These are phyloP conservation scores for Leptographium lundbergii DNA, from an alignment of 2,329 filamentous ascomycete genomes.

Conservation along the genomic window DNA sequence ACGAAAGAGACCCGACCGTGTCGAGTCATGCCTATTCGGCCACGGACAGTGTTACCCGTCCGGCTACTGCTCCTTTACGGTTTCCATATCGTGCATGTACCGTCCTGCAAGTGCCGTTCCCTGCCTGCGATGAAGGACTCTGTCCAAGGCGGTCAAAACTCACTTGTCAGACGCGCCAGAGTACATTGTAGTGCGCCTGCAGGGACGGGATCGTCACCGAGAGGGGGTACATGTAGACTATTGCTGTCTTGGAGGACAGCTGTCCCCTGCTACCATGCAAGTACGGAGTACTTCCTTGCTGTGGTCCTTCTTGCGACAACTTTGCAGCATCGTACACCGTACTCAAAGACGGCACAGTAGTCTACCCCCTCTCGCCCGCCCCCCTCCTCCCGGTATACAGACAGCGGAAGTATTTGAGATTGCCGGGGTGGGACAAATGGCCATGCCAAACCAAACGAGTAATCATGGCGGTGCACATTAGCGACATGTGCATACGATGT, in stretches of 20 bases:
- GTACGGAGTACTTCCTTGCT: too few relatives aligned
- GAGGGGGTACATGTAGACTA: neutral
- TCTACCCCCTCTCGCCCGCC: too few relatives aligned
- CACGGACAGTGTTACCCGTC: neutral
- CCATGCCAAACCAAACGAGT: neutral
- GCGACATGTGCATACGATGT: neutral
- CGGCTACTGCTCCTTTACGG: neutral
- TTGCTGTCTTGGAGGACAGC: neutral
- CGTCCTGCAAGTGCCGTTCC: neutral
- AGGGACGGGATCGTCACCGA: neutral
- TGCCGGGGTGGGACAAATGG: neutral
- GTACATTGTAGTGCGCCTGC: neutral
- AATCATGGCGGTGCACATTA: neutral
- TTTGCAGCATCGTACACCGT: too few relatives aligned
- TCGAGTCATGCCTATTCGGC: neutral
- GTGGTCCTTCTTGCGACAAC: too few relatives aligned
- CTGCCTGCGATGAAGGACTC: neutral
- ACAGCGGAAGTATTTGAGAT: neutral
- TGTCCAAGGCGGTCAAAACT: neutral
- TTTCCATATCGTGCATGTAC: neutral
- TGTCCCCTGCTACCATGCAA: too few relatives aligned
- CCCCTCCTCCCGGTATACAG: neutral
- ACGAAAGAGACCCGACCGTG: neutral
- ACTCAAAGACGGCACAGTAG: too few relatives aligned
- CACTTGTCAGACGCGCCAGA: neutral